Base-by-base conservation (phyloP, 169 alveolate species). In the Cryptosporidium xiaoi region DNA sequence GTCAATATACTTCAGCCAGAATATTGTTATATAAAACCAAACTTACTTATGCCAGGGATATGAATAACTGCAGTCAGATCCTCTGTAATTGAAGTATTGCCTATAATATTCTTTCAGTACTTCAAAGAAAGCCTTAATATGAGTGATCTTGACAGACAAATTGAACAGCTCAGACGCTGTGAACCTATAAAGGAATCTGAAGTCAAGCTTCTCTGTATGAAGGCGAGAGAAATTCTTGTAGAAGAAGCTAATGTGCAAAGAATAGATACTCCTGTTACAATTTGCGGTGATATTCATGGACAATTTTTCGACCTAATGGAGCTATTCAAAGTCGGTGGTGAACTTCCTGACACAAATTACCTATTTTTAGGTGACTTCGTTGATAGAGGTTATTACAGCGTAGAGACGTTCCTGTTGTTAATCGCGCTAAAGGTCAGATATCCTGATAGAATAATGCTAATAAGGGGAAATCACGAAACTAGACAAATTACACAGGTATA, bases 351-450 rank as follows among this genome's bases (percentile, higher is more conserved):
- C 71, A 95, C 99, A 36, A 97, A 98, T 90, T 97, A 98, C 85
- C 87, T 98, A 71, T 99, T 99, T 92, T 90, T 99, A 91, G 99
- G 99, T 50, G 99, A 99, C 92, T 99, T 97, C 84, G 99, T 99
- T 12, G 99, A 99, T 92, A 92, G 99, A 83, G 99, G 99, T 69
- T 96, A 96, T 90, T 96, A 97, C 92, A 96, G 99, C 6, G 99
- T 99, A 50, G 99, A 98, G 92, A 97, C 99, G n/a, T 98, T 98
- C 94, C 95, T 98, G 62, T 96, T 98, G 33, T 93, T 99, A 65
- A 92, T 99, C 33, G 97, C 98, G 29, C 91, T 97, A 66, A 99
- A 99, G 93, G 99, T 96, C 40, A 91, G 99, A 89, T 98, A 97
- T 92, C 99, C 99, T 0, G 98, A 97, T 91, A 93, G 98, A 87